phyloP scores from a whole-genome alignment of 257 asterid genomes.

The Parsonsia alboflavescens region DNA sequence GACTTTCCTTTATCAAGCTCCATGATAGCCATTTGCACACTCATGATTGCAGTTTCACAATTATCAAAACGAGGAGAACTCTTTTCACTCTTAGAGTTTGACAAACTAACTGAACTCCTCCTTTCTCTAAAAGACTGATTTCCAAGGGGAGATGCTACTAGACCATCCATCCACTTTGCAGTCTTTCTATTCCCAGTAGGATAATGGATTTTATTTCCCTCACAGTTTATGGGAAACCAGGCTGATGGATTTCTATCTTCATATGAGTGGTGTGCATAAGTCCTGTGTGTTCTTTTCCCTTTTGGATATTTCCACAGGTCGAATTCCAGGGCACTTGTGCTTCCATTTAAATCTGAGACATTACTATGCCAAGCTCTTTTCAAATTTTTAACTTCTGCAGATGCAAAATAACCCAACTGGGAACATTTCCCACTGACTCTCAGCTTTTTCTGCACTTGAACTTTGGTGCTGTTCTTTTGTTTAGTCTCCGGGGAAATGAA shows the following conservation, averaged over 20 bases:
- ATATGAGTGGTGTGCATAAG: conserved; percentile 18
- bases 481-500: conserved; percentile 21
- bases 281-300: conserved; percentile 44
- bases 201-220: conserved; percentile 26
- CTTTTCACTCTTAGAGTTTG: conserved; percentile 12
- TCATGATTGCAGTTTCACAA: conserved; percentile 19
- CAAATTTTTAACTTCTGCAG: conserved; percentile 21
- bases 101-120: conserved; percentile 23
- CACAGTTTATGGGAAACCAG: conserved; percentile 16
- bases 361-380: conserved; percentile 19
- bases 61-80: conserved; percentile 21
- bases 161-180: conserved; percentile 24
- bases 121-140: conserved; percentile 24
- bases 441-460: conserved; percentile 19
- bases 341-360: conserved; percentile 19
- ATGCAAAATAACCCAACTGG: conserved; percentile 23
- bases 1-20: conserved; percentile 21
- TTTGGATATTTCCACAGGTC: conserved; percentile 45
- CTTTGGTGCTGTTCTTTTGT: conserved; percentile 16
- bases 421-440: conserved; percentile 19
- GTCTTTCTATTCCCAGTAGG: conserved; percentile 24
- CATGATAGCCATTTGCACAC: conserved; percentile 13
- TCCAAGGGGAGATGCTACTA: conserved; percentile 26
- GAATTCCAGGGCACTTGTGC: conserved; percentile 21
- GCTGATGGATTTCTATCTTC: conserved; percentile 28